Conservation (phyloP, 345 rosid genomes). For the Arabis alpina region DNA sequence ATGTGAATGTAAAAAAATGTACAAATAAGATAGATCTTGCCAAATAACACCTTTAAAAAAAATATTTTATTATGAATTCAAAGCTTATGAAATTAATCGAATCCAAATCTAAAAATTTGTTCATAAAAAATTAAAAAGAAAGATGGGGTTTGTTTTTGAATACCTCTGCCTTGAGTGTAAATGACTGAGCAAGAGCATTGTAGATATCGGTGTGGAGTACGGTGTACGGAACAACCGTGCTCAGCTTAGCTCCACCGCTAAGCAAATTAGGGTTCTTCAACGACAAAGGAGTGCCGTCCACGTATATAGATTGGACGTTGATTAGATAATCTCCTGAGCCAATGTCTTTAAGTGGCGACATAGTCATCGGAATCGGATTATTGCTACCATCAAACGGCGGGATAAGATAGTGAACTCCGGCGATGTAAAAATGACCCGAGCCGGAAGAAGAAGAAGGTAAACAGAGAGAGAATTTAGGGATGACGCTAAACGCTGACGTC, state of each 20-base stretch:
- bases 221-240: slow-evolving; percentile 39
- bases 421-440: slow-evolving; percentile 44
- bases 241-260: slow-evolving; percentile 18
- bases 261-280: neutral
- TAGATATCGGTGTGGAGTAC: slow-evolving; percentile 27
- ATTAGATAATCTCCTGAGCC: slow-evolving; percentile 43
- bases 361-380: slow-evolving; percentile 34
- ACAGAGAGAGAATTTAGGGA: slow-evolving; percentile 51
- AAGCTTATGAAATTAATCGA: neutral
- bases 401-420: slow-evolving; percentile 37
- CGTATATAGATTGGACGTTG: slow-evolving; percentile 16
- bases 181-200: slow-evolving; percentile 24
- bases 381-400: slow-evolving; percentile 33
- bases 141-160: neutral
- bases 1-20: neutral
- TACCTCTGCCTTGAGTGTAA: slow-evolving; percentile 35
- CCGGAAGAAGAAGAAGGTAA: slow-evolving; percentile 44
- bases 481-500: slow-evolving; percentile 18
- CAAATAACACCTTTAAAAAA: too few relatives aligned
- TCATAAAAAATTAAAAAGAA: too few relatives aligned
- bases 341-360: slow-evolving; percentile 34
- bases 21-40: too few relatives aligned
- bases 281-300: slow-evolving; percentile 3
- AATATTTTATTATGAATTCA: too few relatives aligned
- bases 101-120: neutral